Percentiles rank a stretch among this genome's conserved stretches.
phyloP scores from a whole-genome alignment of 208 protist species.

The Acanthamoeba sp. region DNA sequence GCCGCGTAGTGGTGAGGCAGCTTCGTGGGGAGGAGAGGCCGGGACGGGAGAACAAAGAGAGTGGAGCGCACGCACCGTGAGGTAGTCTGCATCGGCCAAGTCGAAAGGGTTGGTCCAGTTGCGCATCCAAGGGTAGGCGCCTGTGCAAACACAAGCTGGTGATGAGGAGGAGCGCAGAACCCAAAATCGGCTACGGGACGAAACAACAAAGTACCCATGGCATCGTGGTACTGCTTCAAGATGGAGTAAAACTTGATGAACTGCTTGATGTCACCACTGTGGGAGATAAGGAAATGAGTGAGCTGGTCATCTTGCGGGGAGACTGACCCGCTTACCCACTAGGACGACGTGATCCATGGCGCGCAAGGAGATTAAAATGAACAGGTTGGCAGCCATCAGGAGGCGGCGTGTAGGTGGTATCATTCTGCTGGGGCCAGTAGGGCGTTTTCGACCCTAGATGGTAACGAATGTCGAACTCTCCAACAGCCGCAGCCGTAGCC shows the following conservation, averaged over 20 bases:
- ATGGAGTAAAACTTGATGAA: not conserved
- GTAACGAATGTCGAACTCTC: conserved; percentile 30
- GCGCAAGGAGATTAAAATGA: not conserved
- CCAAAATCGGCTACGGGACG: no score
- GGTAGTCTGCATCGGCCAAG: not conserved
- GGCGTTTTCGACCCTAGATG: conserved; percentile 39
- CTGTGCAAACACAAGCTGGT: not conserved
- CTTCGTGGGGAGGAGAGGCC: not conserved
- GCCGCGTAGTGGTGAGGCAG: no score
- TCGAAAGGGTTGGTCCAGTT: conserved; percentile 54
- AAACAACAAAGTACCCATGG: not conserved
- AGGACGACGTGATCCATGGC: conserved; percentile 17
- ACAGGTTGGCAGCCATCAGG: not conserved
- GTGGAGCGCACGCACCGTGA: not conserved
- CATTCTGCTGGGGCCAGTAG: conserved; percentile 13
- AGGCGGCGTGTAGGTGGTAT: not conserved
- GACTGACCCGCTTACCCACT: not conserved
- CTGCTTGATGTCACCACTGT: not conserved
- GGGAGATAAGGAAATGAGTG: not conserved
- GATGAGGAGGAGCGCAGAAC: not conserved
- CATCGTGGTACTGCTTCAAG: conserved; percentile 3
- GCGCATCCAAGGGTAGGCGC: conserved; percentile 24
- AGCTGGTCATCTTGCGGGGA: no score
- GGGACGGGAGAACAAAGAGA: not conserved
- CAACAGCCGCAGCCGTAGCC: not conserved